Evolutionary conservation across 1,284 basidiomycete genomes (phyloP).

Genomic region (Leccinum pachyderme): DNA sequence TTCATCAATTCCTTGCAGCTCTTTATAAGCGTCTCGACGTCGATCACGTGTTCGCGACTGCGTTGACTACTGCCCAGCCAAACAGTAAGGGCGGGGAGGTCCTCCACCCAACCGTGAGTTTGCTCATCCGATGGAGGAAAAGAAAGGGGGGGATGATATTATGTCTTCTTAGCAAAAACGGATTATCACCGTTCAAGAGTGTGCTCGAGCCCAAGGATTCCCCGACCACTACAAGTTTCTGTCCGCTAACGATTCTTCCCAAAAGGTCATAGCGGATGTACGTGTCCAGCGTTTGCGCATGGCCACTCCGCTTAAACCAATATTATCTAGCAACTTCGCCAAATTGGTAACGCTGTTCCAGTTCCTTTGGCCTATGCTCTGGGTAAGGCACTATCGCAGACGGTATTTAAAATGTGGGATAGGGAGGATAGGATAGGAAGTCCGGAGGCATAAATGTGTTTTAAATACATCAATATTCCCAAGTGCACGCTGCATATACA

Average conservation of each 20-base stretch:
- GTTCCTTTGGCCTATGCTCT: slow-evolving; percentile 61
- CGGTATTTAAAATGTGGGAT: slow-evolving; percentile 46
- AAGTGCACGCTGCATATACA: slow-evolving; percentile 5
- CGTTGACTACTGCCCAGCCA: slow-evolving; percentile 53
- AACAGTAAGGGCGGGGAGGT: slow-evolving; percentile 49
- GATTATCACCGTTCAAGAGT: slow-evolving; percentile 60
- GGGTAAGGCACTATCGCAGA: slow-evolving; percentile 55
- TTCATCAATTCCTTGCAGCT: slow-evolving; percentile 33
- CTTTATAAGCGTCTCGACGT: slow-evolving; percentile 54
- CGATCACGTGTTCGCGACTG: slow-evolving; percentile 53
- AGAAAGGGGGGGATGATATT: background rate
- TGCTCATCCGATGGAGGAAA: background rate
- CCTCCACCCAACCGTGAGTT: slow-evolving; percentile 58
- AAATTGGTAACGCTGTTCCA: slow-evolving; percentile 75
- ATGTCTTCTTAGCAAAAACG: slow-evolving; percentile 54
- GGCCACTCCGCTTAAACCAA: background rate
- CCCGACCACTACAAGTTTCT: slow-evolving; percentile 62
- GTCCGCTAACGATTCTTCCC: slow-evolving; percentile 40
- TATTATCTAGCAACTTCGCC: slow-evolving; percentile 54
- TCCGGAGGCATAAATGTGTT: slow-evolving; percentile 36
- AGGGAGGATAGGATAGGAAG: slow-evolving; percentile 43
- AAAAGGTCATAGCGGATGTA: slow-evolving; percentile 47
- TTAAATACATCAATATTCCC: background rate
- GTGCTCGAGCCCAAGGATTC: slow-evolving; percentile 70
- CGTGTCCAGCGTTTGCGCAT: slow-evolving; percentile 22